A percentile compares a stretch with the other conserved stretches of the same genome.
phyloP scores from a whole-genome alignment of 495 filamentous ascomycete species.

The Penicillium soppii region DNA sequence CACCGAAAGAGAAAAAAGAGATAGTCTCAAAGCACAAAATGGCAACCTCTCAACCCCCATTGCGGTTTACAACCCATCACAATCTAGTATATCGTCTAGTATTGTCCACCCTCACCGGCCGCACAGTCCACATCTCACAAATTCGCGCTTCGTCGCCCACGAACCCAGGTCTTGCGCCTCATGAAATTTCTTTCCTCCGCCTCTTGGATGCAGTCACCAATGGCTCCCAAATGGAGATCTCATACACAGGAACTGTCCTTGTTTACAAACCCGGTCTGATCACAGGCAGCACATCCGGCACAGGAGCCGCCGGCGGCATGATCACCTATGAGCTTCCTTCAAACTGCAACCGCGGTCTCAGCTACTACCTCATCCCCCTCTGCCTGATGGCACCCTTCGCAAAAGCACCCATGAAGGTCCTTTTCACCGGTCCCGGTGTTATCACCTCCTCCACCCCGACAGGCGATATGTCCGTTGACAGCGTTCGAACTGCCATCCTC shows the following conservation, averaged over 20 bases:
- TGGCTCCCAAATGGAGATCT: constrained; percentile 90
- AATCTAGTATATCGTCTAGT: constrained; percentile 81
- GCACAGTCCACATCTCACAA: constrained; percentile 84
- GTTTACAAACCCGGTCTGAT: constrained; percentile 91
- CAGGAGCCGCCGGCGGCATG: constrained; percentile 66
- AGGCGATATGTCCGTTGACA: constrained; percentile 88
- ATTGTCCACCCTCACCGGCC: constrained; percentile 87
- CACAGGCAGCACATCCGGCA: constrained; percentile 69
- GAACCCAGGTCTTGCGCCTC: constrained; percentile 80
- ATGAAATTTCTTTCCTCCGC: constrained; percentile 94
- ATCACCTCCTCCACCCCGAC: constrained; percentile 79
- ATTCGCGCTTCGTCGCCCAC: constrained; percentile 85
- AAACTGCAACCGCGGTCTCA: constrained; percentile 73
- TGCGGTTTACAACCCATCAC: constrained; percentile 78
- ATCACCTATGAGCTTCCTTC: constrained; percentile 76
- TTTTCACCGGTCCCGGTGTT: constrained; percentile 88
- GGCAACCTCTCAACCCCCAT: constrained; percentile 45
- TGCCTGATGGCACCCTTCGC: constrained; percentile 92
- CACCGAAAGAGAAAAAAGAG: constrained; percentile 2
- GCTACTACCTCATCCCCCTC: constrained; percentile 88
- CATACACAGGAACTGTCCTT: constrained; percentile 88
- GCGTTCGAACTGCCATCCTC: constrained; percentile 87
- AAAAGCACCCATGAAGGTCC: constrained; percentile 81
- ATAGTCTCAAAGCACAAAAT: constrained; percentile 34
- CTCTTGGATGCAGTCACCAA: constrained; percentile 94